Base-by-base conservation (phyloP, 2,329 filamentous ascomycete genomes). In the Colletotrichum sp. region DNA sequence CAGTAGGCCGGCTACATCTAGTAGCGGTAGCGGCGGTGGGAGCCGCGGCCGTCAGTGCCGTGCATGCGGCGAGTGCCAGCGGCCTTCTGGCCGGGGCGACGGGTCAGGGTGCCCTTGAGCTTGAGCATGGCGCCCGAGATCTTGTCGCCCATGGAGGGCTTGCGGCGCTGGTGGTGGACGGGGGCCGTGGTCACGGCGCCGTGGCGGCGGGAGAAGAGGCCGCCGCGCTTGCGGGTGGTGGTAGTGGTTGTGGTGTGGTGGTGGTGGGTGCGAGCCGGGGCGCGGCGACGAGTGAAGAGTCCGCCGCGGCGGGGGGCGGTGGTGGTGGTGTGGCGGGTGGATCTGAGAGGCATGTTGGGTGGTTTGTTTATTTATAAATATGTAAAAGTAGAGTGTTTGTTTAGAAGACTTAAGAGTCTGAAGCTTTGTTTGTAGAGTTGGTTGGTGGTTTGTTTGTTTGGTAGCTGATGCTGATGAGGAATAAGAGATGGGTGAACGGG, bases 101-200 rank as follows among this genome's bases (percentile, higher is more conserved):
- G 85, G 2, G 93, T 96, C 73, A 96, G 82, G 70, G 88, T 91
- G 9, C 95, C 95, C 84, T 92, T 92, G 78, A 96, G 84, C 87
- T 91, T 95, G 86, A 95, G 88, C 83, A 96, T 87, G 1, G 94
- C 94, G 22, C 95, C 95, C 66, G 90, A 93, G 79, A 96, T 89
- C 85, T 96, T 96, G 86, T 96, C 95, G 63, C 93, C 93, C 78
- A 96, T 87, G 52, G 89, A 91, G 5, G 91, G 89, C 80, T 93
- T 91, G 81, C 94, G 92, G 82, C 91, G 90, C 70, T 95, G 93
- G 82, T 94, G 92, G 77, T 92, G 90, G 18, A 86, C 85, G 4
- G 86, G 86, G 3, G 83, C 80, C 6, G 73, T 59, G 5, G 81
- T 78, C 48, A 68, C 64, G 30, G 77, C 60, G 12, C 67, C 76